phyloP scores from a whole-genome alignment of 352 stramenopile genomes.

The Phytopythium vexans region DNA sequence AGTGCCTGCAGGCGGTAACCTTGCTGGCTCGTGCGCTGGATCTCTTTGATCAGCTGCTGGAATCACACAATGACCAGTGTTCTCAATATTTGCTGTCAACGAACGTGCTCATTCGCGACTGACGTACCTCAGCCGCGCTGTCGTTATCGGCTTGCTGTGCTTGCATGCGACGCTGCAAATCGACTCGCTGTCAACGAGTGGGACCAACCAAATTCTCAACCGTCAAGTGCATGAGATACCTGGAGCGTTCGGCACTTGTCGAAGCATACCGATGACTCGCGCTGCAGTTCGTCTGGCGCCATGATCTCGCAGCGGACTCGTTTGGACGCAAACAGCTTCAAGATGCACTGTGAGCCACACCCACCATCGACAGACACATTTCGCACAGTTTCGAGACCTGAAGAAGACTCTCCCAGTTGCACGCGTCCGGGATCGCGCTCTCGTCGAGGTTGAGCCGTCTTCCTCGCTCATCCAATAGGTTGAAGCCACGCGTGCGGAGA shows the following conservation, averaged over 20 bases:
- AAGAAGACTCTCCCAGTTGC: conserved; percentile 17
- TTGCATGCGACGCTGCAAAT: conserved; percentile 19
- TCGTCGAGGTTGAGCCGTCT: neutral
- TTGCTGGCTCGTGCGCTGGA: conserved; percentile 44
- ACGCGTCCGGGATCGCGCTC: neutral
- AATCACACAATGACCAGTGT: no score
- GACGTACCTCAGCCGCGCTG: neutral
- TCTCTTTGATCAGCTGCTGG: conserved; percentile 36
- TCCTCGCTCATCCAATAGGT: neutral
- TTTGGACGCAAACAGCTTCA: conserved; percentile 21
- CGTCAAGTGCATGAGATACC: conserved; percentile 8
- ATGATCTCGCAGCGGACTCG: conserved; percentile 30
- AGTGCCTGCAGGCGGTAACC: conserved; percentile 48
- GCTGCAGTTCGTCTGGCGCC: conserved; percentile 16
- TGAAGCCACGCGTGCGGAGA: conserved; percentile 19
- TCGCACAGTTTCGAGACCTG: conserved; percentile 6
- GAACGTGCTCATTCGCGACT: neutral
- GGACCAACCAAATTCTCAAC: neutral
- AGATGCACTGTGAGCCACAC: neutral
- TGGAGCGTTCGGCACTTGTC: conserved; percentile 30
- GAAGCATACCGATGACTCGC: conserved; percentile 27
- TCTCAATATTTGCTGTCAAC: neutral
- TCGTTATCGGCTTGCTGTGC: conserved; percentile 7
- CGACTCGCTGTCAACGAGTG: neutral
- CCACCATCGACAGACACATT: neutral